Evolutionary conservation across 2,329 filamentous ascomycete species (phyloP), one percentile per base, ranked within the genome.

Genomic region (Ophiostoma sp.): DNA sequence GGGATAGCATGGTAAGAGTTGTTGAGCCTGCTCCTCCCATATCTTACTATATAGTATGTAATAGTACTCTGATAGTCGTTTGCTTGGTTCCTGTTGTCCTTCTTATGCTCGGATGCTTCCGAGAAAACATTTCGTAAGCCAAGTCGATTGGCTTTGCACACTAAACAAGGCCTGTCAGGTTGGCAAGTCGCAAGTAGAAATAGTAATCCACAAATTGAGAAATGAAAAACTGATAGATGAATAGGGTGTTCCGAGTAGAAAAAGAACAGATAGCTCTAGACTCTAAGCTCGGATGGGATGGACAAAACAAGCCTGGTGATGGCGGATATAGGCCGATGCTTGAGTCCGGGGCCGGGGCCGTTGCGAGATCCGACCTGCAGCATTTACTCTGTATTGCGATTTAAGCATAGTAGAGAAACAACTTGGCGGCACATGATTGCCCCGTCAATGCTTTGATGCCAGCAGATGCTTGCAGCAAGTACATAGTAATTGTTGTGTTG

Each of bases 351-450:
- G n/a, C 52, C 52, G 10, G n/a, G 27, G n/a, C 52, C n/a, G 52
- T 57, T 57, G 52, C 52, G 52, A 57, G n/a, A 31, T 57, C 52
- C 52, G 52, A 23, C 52, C 11, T 57, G 23, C 52, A 57, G 52
- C 3, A 57, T 20, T 17, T 20, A n/a, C 44, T 31, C 27, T 31
- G 3, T 31, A 31, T 31, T 27, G 8, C 17, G 17, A 48, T 20
- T n/a, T 8, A 8, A 48, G 44, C 44, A 48, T 41, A 3, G 20
- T 44, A 44, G 2, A 44, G 41, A 44, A 4, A n/a, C 5, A 20
- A 48, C 17, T 7, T 17, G 17, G n/a, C 23, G 48, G 52, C 20
- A 57, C 23, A 57, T 57, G 52, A 57, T 27, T 57, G 52, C 52
- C n/a, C 52, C 52, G 23, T 57, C 5, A 11, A 0, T 57, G n/a